Percentiles rank a stretch among this genome's conserved stretches.
Evolutionary conservation across 495 filamentous ascomycete genomes (phyloP).

Genomic region (Annulohypoxylon moriforme): DNA sequence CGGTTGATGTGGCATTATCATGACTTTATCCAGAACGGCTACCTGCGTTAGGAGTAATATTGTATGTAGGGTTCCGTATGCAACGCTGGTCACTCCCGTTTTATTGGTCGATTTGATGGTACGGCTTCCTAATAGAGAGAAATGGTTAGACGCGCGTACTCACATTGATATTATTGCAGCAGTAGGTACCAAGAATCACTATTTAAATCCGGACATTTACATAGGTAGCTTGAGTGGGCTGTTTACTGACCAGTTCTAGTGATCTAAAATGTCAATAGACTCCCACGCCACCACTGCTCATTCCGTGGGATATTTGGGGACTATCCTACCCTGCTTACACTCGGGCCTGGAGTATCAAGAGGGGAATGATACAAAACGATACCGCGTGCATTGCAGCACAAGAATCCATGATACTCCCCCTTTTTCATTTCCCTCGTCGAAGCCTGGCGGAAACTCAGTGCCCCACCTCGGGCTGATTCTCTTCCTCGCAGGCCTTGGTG

Average conservation of each 20-base stretch:
- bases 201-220: background rate
- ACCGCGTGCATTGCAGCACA: background rate
- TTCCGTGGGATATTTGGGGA: too few species aligned
- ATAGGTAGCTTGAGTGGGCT: background rate
- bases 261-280: background rate
- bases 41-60: conserved; percentile 8
- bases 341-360: too few species aligned
- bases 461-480: background rate
- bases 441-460: background rate
- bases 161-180: background rate
- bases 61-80: conserved; percentile 11
- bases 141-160: conserved; percentile 12
- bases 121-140: background rate
- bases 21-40: conserved; percentile 31
- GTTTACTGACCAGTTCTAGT: background rate
- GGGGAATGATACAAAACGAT: too few species aligned
- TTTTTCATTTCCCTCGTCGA: background rate
- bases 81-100: background rate
- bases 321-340: background rate
- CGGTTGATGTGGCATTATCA: conserved; percentile 25
- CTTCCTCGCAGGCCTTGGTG: conserved; percentile 39
- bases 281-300: too few species aligned
- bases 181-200: background rate
- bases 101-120: conserved; percentile 13
- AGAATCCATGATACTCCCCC: background rate